Evolutionary conservation across 2,329 filamentous ascomycete species (phyloP).

Genomic region (Fusarium sublunatum): DNA sequence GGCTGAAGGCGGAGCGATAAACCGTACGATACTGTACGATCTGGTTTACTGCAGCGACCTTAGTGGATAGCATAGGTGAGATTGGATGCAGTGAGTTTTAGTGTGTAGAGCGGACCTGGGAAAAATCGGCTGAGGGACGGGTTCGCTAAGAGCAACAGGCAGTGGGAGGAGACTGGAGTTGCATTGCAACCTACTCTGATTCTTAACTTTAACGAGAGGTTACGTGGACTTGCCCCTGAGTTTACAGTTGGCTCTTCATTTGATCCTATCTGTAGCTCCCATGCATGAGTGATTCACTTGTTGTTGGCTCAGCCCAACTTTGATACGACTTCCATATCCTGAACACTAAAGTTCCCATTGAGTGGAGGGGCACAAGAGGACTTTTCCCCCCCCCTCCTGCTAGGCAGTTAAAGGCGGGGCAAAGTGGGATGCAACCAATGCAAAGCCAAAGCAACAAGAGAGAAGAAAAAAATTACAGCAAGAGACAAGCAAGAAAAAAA

Average conservation of each 20-base stretch:
- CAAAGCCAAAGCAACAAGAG: not conserved
- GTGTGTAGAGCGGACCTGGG: slow-evolving; percentile 32
- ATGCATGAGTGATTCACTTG: not conserved
- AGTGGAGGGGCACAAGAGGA: slow-evolving; percentile 24
- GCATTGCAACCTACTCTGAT: slow-evolving; percentile 13
- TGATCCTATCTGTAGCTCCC: not conserved
- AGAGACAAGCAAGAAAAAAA: slow-evolving; percentile 11
- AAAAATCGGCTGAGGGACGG: slow-evolving; percentile 38
- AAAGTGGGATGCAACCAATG: slow-evolving; percentile 18
- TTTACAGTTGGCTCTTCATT: not conserved
- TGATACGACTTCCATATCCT: not conserved
- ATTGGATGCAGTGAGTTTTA: slow-evolving; percentile 21
- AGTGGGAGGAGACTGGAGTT: slow-evolving; percentile 19
- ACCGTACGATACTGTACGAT: slow-evolving; percentile 21
- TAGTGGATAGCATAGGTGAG: slow-evolving; percentile 3
- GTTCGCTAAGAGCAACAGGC: slow-evolving; percentile 9
- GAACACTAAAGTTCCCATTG: slow-evolving; percentile 17
- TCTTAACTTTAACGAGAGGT: slow-evolving; percentile 2
- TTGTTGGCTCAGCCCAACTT: not conserved
- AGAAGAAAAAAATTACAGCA: slow-evolving; percentile 21
- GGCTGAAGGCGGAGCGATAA: slow-evolving; percentile 23
- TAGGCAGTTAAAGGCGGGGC: slow-evolving; percentile 18
- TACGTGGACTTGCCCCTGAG: slow-evolving; percentile 10
- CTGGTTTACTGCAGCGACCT: not conserved
- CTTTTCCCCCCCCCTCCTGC: slow-evolving; percentile 10